phyloP scores from a whole-genome alignment of 768 basidiomycete genomes.

The Gymnopilus dilepis region DNA sequence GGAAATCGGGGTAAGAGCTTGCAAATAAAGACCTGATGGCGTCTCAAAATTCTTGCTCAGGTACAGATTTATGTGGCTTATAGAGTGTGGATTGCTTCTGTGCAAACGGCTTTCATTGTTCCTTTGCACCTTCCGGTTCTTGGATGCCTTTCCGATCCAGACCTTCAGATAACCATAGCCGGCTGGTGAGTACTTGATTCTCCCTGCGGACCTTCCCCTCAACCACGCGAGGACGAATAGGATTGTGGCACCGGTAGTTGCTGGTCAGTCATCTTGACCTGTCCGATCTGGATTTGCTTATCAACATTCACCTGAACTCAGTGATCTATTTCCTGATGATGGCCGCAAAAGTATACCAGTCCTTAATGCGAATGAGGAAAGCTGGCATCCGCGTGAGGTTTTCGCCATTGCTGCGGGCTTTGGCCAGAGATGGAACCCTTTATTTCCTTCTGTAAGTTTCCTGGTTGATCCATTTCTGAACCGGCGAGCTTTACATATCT shows the following conservation, averaged over 20 bases:
- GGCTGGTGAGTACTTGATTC: too few relatives aligned
- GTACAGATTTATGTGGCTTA: not conserved
- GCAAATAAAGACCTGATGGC: not conserved
- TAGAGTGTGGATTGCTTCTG: not conserved
- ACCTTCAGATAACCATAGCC: not conserved
- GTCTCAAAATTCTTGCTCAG: too few relatives aligned
- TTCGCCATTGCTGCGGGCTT: not conserved
- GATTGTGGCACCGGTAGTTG: not conserved
- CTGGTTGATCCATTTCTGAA: too few relatives aligned
- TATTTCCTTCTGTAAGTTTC: constrained; percentile 1
- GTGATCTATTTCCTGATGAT: not conserved
- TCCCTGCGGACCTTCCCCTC: too few relatives aligned
- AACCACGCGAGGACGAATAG: too few relatives aligned
- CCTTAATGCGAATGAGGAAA: not conserved
- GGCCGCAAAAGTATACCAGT: not conserved
- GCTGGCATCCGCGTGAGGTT: too few relatives aligned
- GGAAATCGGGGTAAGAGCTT: not conserved
- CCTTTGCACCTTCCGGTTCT: not conserved
- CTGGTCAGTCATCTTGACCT: too few relatives aligned
- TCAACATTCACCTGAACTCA: too few relatives aligned
- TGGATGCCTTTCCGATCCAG: not conserved
- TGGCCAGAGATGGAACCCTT: not conserved
- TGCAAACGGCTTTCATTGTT: not conserved
- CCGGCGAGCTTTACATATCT: too few relatives aligned
- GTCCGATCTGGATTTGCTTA: too few relatives aligned